Evolutionary conservation across 139 green algal species (phyloP), one percentile per base, ranked within the genome.

Genomic region (Choricystis sp.): DNA sequence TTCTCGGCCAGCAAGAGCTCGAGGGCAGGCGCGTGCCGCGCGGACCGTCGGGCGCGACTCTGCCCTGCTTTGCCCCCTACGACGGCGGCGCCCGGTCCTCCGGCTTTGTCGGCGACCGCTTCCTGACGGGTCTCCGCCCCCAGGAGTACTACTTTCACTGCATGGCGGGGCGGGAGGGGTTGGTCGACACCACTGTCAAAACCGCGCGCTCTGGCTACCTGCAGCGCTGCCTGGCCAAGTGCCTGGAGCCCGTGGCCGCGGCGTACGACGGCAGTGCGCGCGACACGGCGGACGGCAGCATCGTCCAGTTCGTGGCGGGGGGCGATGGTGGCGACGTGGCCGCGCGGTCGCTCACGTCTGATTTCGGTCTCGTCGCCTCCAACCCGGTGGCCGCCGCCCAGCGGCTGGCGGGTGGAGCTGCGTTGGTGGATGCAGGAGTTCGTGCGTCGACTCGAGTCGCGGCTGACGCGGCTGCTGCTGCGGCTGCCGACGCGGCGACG

Each of bases 61-160:
- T 99, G 77, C 93, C 93, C 22, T 98, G 93, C 83, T 99, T 99
- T 66, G 66, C 69, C 57, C 75, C 90, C 0, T 97, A 82, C 59
- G 92, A 97, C 66, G 62, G 60, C n/a, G 79, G 82, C 26, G 85
- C 82, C 1, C 62, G 87, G 3, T 77, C 79, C 3, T 86, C 86
- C 26, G 88, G 88, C 21, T 99, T 95, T 73, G 86, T 99, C 20
- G 85, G 72, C 0, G 91, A 97, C 71, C 81, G 93, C n/a, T 96
- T 96, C 75, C 79, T 96, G 24, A 85, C 81, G 5, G 74, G 77
- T 4, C 62, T 80, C 62, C 66, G 80, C 25, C 83, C 81, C 4
- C 88, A 96, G 74, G 93, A 99, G 74, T 99, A 96, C 69, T 98
- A 96, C 76, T 99, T 99, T 72, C 93, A 99, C 72, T 98, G 92